Base-by-base conservation (phyloP, 192 early-diverging fungal genomes). In the Gaertneriomyces sp. region DNA sequence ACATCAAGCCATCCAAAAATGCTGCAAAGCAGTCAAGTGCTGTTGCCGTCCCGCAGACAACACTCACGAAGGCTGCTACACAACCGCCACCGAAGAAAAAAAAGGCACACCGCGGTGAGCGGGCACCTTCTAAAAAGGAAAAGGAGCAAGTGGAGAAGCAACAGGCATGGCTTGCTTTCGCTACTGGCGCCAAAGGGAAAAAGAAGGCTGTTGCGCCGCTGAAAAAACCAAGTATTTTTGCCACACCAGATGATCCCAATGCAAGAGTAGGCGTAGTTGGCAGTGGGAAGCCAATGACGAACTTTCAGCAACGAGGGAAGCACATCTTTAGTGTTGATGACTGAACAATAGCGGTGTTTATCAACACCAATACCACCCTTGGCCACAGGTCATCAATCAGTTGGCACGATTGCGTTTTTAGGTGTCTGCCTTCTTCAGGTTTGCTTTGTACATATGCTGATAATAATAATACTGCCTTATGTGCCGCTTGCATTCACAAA, bases 201-300 rank as follows among this genome's bases (percentile, higher is more conserved):
- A 9, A 41, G 16, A 60, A 60, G 42, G 41, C 63, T 50, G 67
- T 66, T 9, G 64, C 74, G 0, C 72, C 80, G 0, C 68, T 87
- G 42, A 81, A 90, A 44, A 87, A 88, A 57, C 81, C 79, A 65
- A 87, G 84, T 68, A 92, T 92, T 44, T 92, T 92, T 75, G 77
- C 84, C n/a, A 92, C 87, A 5, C 89, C 90, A 0, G 89, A 89
- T 60, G 89, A 89, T 72, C 88, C 88, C 71, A 90, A 64, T 75
- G 90, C 68, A 77, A 87, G 86, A 81, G 90, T 92, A 19, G 90
- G 90, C 54, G 89, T 92, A n/a, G 81, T 90, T 58, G 89, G 89
- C 16, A 86, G 84, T 64, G 89, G 89, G 55, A 84, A 81, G 70
- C 86, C 87, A 4, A 90, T 92, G 89, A 90, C 90, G 0, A 68